Base-by-base conservation (phyloP, 805 yeast species). In the Suhomyces prunicola region DNA sequence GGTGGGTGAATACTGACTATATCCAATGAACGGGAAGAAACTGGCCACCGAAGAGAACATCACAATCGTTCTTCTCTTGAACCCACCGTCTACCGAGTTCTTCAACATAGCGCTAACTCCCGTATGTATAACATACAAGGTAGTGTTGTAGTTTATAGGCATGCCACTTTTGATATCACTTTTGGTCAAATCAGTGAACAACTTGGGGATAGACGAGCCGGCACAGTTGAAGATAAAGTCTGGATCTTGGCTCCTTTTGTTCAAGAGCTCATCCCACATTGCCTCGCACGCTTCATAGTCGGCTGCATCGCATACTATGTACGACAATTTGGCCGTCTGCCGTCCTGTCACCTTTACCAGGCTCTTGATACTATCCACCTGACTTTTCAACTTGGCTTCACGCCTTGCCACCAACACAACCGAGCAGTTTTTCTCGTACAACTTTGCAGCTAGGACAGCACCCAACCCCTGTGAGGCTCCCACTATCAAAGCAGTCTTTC, bases 391-490 rank as follows among this genome's bases (percentile, higher is more conserved):
- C 60, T 85, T 86, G 4, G 77, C 49, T 54, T 79, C 85, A 0
- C 93, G 86, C 58, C 99, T 77, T 1, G 97, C 90, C 10, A 92
- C 87, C 17, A 94, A 69, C 1, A 87, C 72, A 1, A 92, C 88
- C 50, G 81, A 78, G 36, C 91, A 87, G 3, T 86, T 85, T 17
- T 65, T 60, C 2, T 74, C 55, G 52, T 78, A 82, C 46, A 86
- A 72, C 51, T 80, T 76, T 42, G 73, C 72, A 0, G 96, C 96
- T 52, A 93, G 68, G 39, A 87, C 88, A 3, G 84, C 84, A 0
- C 99, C 99, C 1, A 93, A 74, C 0, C 99, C 99, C 64, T 93
- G 99, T 0, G 97, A 90, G 0, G 90, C 98, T 3, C 99, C 99
- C 0, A 96, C 82, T n/a, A 93, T 78, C 15, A 93, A 78, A 2